Evolutionary conservation across 441 rosid species (phyloP).

Genomic region (Populus hybrid): DNA sequence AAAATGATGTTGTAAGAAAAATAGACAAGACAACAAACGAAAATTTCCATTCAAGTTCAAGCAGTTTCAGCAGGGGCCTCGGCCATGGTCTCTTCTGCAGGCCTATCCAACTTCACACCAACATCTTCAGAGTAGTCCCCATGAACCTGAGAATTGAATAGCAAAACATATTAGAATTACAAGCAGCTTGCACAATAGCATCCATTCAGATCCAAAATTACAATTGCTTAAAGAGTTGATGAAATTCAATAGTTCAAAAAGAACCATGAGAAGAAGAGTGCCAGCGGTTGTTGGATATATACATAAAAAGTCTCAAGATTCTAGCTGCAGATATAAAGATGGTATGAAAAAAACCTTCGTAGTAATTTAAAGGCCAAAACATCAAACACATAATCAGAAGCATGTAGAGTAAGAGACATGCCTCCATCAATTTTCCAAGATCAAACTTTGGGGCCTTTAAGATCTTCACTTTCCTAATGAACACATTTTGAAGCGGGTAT

Average conservation of each 20-base stretch:
- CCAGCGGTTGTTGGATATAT: neutral
- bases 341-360: no score
- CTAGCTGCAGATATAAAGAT: no score
- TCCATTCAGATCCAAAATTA: neutral
- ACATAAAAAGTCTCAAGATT: neutral
- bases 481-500: conserved; percentile 75
- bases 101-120: conserved; percentile 80
- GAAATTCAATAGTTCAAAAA: neutral
- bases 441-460: conserved; percentile 88
- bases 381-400: neutral
- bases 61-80: conserved; percentile 53
- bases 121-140: conserved; percentile 86
- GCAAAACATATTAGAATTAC: neutral
- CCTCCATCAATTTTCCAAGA: conserved; percentile 89
- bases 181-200: neutral
- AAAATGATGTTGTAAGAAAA: no score
- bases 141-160: conserved; percentile 50
- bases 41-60: neutral
- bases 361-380: neutral
- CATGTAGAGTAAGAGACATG: neutral
- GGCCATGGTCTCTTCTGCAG: conserved; percentile 63
- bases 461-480: conserved; percentile 75
- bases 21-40: neutral
- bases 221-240: neutral
- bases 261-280: neutral